Base-by-base conservation (phyloP, 139 green algal species). In the Picocystis salinarum region DNA sequence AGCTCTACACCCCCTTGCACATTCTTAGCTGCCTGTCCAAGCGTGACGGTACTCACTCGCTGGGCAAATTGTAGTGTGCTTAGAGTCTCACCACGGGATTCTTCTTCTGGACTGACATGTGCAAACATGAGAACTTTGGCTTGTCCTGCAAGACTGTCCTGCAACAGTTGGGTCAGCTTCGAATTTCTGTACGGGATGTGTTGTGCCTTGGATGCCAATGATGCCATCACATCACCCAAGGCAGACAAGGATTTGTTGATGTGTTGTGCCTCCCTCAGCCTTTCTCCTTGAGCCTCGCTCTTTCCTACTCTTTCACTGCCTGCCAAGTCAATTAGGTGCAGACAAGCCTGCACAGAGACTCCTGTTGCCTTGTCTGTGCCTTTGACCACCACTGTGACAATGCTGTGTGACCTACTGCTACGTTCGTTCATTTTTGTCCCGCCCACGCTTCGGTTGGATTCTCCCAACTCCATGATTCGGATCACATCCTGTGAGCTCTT, bases 161-260 rank as follows among this genome's bases (percentile, higher is more conserved):
- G 53, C 45, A 73, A 45, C 42, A 92, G 64, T 59, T 75, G 73
- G 0, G 83, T 94, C 19, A 94, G 72, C 70, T 89, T 91, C 55
- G 61, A 80, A 74, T 94, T 93, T 50, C 83, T 71, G 69, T 77
- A 94, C 0, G 83, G 83, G n/a, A 94, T 56, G 62, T 94, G 83
- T 19, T 53, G 25, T 50, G 37, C 65, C 57, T 69, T 69, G 29
- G 39, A 23, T 3, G 74, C 74, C 23, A 93, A 61, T 1, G 64
- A 68, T 10, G 67, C 50, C 75, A 93, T 93, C 11, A 92, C 80
- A 26, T 79, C 71, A 5, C 71, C 77, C 44, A 91, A 51, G 5
- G 75, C 73, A 1, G 47, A 64, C 2, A 91, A 66, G 37, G 49
- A 71, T 57, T 80, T 88, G 72, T 94, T 94, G 74, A 94, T 94